Base-by-base conservation (phyloP, 257 asterid species). In the Nicotiana tomentosiformis region DNA sequence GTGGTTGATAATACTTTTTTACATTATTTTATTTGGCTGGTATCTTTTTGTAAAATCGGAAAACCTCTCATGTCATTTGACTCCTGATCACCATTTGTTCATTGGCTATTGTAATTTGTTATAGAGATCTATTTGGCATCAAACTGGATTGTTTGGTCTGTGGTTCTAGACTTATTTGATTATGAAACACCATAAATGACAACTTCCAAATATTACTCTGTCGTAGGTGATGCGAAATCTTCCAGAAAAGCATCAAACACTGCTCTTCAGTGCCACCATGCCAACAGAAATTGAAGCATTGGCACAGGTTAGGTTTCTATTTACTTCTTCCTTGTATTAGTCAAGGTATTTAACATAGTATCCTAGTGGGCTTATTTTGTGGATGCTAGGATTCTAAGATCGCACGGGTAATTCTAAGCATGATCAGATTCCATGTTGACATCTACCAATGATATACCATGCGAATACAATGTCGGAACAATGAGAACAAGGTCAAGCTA, bases 181-280 rank as follows among this genome's bases (percentile, higher is more conserved):
- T 49, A 15, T 76, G 43, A 8, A 76, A 51, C 80, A 76, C 43
- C 80, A 76, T 76, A 76, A 76, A 49, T 76, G 80, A 76, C 43
- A 51, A 51, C 80, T 26, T 76, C 64, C 26, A 49, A 76, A 51
- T 86, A 39, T 78, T 56, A 57, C 81, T 82, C 69, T 78, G 58
- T 58, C 88, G 57, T 87, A 93, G 97, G 95, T 94, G 87, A 94
- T 94, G 98, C 95, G 83, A 81, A 94, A 86, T 88, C 95, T 93
- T 89, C 96, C 97, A 12, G 66, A 81, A 80, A 94, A 91, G 86
- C 98, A 93, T 86, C 97, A 95, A 83, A 95, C 98, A 37, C 80
- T 95, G 89, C 83, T 95, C 86, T 95, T 95, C 81, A 93, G 97
- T 89, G 98, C 98, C 29, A 95, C 98, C 81, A 95, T 95, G 98